phyloP scores from a whole-genome alignment of 129 eudicot species.

The Kitagawia praeruptora region DNA sequence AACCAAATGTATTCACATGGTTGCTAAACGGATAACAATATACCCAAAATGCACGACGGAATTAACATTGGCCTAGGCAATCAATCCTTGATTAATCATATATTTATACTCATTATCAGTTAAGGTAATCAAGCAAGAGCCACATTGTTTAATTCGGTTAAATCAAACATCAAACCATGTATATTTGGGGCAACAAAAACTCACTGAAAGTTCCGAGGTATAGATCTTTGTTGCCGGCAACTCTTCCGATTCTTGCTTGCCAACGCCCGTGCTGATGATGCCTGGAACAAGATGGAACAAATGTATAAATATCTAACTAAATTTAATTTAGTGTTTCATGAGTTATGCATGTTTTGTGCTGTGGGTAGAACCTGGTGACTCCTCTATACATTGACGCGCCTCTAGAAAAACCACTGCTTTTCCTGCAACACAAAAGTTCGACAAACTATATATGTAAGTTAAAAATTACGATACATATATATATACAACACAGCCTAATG shows the following conservation, averaged over 20 bases:
- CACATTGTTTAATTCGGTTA: neutral
- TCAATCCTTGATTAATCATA: neutral
- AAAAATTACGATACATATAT: neutral
- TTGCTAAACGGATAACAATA: neutral
- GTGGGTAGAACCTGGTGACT: conserved; percentile 56
- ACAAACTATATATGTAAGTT: neutral
- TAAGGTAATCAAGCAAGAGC: neutral
- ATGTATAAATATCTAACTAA: neutral
- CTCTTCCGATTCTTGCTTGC: conserved; percentile 97
- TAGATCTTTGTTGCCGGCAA: conserved; percentile 90
- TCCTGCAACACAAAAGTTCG: conserved; percentile 36
- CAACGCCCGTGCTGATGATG: conserved; percentile 91
- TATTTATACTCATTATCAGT: neutral
- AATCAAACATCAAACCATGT: neutral
- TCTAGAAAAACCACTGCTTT: conserved; percentile 93
- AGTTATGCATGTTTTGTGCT: neutral
- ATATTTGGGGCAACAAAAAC: conserved; percentile 13
- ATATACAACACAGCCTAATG: neutral
- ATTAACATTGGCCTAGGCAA: neutral
- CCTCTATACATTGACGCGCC: conserved; percentile 95
- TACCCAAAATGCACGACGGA: neutral
- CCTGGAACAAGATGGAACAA: conserved; percentile 19
- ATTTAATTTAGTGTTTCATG: neutral
- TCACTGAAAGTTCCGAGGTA: conserved; percentile 91
- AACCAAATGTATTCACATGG: neutral